Evolutionary conservation across 129 eudicot genomes (phyloP), one percentile per base, ranked within the genome.

Genomic region (Chrysanthemum lavandulifolium): DNA sequence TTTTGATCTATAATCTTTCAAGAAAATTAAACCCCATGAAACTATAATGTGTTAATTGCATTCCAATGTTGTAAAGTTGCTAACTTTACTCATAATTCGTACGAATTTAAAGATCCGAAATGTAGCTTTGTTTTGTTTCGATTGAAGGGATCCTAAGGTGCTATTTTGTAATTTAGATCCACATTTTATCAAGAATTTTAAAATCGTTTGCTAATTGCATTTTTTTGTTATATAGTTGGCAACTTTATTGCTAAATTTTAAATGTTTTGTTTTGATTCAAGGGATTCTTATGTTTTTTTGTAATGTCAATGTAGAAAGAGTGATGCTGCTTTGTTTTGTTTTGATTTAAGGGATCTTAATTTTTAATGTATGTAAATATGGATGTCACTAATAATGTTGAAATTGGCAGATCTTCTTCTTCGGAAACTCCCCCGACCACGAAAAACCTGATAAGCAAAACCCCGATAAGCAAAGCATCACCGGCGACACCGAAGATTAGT

Each of bases 401-500:
- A 64, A 72, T 74, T 77, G 5, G 52, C 76, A 85, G 96, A 86
- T 87, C 95, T 72, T 74, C 78, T 68, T 71, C 67, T 60, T 59
- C 72, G 3, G 82, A 78, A 29, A 78, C 82, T 12, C 82, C 82
- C 14, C 82, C 82, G 13, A 14, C 82, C 48, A 65, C 85, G 53
- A 88, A 76, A 16, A 76, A 80, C 78, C 84, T 94, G 15, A 81
- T 73, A 74, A 74, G 75, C 49, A 89, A 86, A 16, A 76, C 79
- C 78, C 86, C 96, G 13, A 81, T 73, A 74, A 74, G 75, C 49
- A 89, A 86, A 86, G 81, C 86, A 67, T 73, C 95, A 53, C 87
- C 87, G 14, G 90, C 96, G 54, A 86, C 96, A 50, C 91, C 96
- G 13, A 83, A 89, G 71, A 84, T 81, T 31, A 79, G 82, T 72